A percentile compares a stretch with the other conserved stretches of the same genome.
Evolutionary conservation across 2,329 filamentous ascomycete genomes (phyloP).

Genomic region (Fusarium bulbicola): DNA sequence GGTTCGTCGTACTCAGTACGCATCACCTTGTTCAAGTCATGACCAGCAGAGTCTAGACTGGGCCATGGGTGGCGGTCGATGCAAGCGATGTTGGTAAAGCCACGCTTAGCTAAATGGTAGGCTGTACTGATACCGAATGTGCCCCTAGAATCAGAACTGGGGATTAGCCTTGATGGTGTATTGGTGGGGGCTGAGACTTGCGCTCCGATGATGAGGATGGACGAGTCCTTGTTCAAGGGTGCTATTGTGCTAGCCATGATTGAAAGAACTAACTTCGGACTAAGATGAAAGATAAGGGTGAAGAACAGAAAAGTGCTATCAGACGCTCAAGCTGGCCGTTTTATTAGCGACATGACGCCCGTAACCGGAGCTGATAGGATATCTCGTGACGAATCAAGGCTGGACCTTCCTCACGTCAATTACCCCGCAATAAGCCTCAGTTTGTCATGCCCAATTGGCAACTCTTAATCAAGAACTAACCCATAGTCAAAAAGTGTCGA

Average conservation of each 20-base stretch:
- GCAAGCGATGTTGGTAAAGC: slow-evolving; percentile 26
- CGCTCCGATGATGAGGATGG: slow-evolving; percentile 6
- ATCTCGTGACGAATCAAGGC: neutral
- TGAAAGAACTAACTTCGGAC: accelerated
- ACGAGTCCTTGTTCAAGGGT: neutral
- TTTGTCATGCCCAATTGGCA: neutral
- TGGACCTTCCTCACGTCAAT: neutral
- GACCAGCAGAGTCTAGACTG: slow-evolving; percentile 27
- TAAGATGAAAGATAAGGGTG: neutral
- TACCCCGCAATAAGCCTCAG: neutral
- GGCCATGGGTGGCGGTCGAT: slow-evolving; percentile 33
- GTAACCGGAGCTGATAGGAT: neutral
- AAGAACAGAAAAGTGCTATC: accelerated
- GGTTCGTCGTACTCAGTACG: slow-evolving; percentile 15
- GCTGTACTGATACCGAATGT: slow-evolving; percentile 13
- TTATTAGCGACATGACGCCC: neutral
- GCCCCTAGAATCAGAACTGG: neutral
- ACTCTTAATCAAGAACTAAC: neutral
- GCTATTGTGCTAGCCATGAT: neutral
- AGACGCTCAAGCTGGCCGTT: neutral
- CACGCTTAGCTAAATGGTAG: slow-evolving; percentile 12
- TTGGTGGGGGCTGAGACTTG: neutral
- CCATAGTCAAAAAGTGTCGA: too few species aligned
- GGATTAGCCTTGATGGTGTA: neutral
- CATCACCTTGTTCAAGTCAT: slow-evolving; percentile 33